Evolutionary conservation across 441 rosid genomes (phyloP), one percentile per base, ranked within the genome.

Genomic region (Erodium moschatum): DNA sequence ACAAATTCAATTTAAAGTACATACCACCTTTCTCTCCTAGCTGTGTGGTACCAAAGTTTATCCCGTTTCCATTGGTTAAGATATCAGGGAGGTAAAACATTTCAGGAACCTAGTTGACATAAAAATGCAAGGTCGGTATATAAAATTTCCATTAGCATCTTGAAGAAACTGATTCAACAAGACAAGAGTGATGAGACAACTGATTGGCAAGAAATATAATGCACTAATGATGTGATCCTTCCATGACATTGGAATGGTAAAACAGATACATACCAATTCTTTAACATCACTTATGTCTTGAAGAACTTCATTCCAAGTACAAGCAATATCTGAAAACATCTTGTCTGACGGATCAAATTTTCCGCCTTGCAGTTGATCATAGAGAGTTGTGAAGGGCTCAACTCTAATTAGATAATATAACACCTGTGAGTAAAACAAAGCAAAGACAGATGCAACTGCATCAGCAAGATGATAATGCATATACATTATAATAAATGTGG

Each of bases 221-320:
- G n/a, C n/a, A n/a, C n/a, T n/a, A n/a, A n/a, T n/a, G n/a, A n/a
- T n/a, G n/a, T n/a, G n/a, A n/a, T n/a, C n/a, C n/a, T n/a, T n/a
- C n/a, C n/a, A n/a, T n/a, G n/a, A n/a, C n/a, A n/a, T n/a, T n/a
- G n/a, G n/a, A n/a, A n/a, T n/a, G 27, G 27, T 24, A 24, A 24
- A 24, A 76, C 29, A 67, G 67, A 80, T 62, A 72, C 87, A 65
- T 82, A 95, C 99, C 96, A 95, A 80, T 83, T 95, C 99, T 83
- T 95, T 95, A 75, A 95, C 96, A 80, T 95, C 98, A 79, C 98
- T 95, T 96, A 89, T 95, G 80, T 95, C 99, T 78, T 95, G 96
- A 13, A 88, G 81, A 76, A 95, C 89, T 68, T 98, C 98, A 82
- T 92, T 83, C 99, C 99, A 95, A 48, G 99, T 90, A 76, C 85